Base-by-base conservation (phyloP, 768 basidiomycete genomes). In the Mycena galericulata region DNA sequence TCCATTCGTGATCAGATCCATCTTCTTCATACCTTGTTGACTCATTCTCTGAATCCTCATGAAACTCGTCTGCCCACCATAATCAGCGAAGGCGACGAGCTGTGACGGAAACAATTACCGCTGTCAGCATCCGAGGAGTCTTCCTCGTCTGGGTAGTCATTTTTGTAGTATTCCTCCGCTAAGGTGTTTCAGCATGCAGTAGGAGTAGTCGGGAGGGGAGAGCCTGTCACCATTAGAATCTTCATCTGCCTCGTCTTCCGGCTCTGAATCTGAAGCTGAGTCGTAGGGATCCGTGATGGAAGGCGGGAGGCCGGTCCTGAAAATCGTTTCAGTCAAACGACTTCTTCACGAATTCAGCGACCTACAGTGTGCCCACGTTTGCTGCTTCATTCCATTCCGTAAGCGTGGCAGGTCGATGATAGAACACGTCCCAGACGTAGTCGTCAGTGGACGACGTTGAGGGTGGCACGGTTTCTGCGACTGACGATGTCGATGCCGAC, bases 341-440 rank as follows among this genome's bases (percentile, higher is more conserved):
- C 51, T 55, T 27, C 36, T 29, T 53, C 59, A 14, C 66, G 50
- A n/a, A 47, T 36, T 15, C 38, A 38, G 24, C 10, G 47, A 79
- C 87, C 56, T 77, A 94, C 92, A 92, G 74, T 0, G 88, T 93
- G 22, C 85, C 93, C 61, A 92, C 79, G 50, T 87, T 86, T 1
- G 82, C 83, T 9, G 81, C 83, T 22, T 86, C 83, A 61, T 87
- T 87, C 85, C 90, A 89, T 77, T 91, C 89, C 20, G 83, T 83
- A 43, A 88, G 76, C 14, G 88, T 84, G 22, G 85, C 84, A 0
- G 90, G 89, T 26, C 89, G 84, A 69, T 91, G 91, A 72, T 93
- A 94, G 74, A 94, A 95, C 24, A 95, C 87, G 73, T 95, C 93
- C 88, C 90, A 94, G 26, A 95, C 93, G 70, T 92, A 95, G 72